Evolutionary conservation across 2,329 filamentous ascomycete genomes (phyloP).

Genomic region (Colletotrichum limetticola): DNA sequence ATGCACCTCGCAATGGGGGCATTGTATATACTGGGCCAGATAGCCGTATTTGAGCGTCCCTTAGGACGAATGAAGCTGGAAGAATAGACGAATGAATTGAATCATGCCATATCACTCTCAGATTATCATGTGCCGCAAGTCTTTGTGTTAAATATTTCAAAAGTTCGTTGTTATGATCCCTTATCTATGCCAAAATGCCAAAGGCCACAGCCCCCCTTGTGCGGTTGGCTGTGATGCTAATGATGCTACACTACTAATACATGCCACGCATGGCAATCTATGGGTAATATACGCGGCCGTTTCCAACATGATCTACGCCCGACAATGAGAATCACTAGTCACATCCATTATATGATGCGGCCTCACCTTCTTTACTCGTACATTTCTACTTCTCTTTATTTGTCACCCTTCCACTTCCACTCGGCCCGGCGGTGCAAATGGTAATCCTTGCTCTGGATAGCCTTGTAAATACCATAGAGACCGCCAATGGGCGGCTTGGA

Average conservation of each 20-base stretch:
- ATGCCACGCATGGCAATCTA: neutral
- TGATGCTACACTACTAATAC: conserved; percentile 13
- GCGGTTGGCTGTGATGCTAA: neutral
- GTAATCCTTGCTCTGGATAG: conserved; percentile 68
- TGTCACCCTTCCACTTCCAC: conserved; percentile 61
- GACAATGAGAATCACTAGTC: neutral
- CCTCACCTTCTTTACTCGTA: neutral
- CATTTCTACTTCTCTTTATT: neutral
- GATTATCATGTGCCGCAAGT: neutral
- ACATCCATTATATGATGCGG: neutral
- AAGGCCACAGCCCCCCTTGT: neutral
- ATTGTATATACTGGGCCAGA: conserved; percentile 26
- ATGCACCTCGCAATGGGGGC: neutral
- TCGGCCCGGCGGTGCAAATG: conserved; percentile 61
- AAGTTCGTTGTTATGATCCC: no score
- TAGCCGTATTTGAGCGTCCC: conserved; percentile 16
- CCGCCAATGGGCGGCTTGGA: conserved; percentile 66
- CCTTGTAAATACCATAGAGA: conserved; percentile 68
- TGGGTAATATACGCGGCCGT: neutral
- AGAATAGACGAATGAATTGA: conserved; percentile 22
- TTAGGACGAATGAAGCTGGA: neutral
- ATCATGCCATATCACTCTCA: neutral
- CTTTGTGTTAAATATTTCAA: neutral
- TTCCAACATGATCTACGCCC: neutral
- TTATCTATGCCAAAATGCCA: neutral